Percentiles rank a stretch among this genome's conserved stretches.
These are phyloP conservation scores for Monosporascus sp. DNA, from an alignment of 2,329 filamentous ascomycete genomes.

Conservation along the genomic window DNA sequence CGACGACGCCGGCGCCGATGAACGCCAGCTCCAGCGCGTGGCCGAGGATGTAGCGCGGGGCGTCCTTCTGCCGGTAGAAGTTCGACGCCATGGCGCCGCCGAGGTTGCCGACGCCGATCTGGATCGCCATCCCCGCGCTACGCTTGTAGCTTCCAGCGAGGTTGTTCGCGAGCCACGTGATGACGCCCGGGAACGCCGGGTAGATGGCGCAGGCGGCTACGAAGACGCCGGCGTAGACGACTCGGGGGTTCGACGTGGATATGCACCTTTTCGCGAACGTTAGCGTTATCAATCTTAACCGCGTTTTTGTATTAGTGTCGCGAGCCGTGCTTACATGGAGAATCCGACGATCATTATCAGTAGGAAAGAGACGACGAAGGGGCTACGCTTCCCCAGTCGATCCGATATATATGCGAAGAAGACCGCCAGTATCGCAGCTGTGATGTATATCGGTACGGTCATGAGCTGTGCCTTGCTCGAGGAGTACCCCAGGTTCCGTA, in stretches of 20 bases:
- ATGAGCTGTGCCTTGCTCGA: slow-evolving; percentile 58
- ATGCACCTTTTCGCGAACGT: slow-evolving; percentile 45
- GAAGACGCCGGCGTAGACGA: slow-evolving; percentile 71
- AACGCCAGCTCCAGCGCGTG: slow-evolving; percentile 47
- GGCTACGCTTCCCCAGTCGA: slow-evolving; percentile 44
- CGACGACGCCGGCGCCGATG: slow-evolving; percentile 38
- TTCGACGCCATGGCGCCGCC: slow-evolving; percentile 47
- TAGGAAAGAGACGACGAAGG: slow-evolving; percentile 51
- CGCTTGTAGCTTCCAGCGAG: slow-evolving; percentile 62
- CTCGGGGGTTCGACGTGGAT: slow-evolving; percentile 48
- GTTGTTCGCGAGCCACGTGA: slow-evolving; percentile 77
- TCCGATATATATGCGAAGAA: slow-evolving; percentile 51
- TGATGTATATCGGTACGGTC: slow-evolving; percentile 55
- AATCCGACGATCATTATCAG: slow-evolving; percentile 51
- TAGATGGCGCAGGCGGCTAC: slow-evolving; percentile 74
- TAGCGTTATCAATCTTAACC: slow-evolving; percentile 16
- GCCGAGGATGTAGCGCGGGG: slow-evolving; percentile 43
- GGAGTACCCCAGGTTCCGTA: slow-evolving; percentile 52
- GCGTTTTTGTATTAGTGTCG: neutral
- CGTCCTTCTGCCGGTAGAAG: slow-evolving; percentile 55
- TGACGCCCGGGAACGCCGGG: slow-evolving; percentile 70
- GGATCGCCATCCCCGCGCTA: slow-evolving; percentile 57
- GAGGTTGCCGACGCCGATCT: slow-evolving; percentile 42
- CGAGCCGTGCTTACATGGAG: slow-evolving; percentile 35
- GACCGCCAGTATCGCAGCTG: slow-evolving; percentile 56